Base-by-base conservation (phyloP, 129 eudicot species). In the Centrapalus pauciflorus region DNA sequence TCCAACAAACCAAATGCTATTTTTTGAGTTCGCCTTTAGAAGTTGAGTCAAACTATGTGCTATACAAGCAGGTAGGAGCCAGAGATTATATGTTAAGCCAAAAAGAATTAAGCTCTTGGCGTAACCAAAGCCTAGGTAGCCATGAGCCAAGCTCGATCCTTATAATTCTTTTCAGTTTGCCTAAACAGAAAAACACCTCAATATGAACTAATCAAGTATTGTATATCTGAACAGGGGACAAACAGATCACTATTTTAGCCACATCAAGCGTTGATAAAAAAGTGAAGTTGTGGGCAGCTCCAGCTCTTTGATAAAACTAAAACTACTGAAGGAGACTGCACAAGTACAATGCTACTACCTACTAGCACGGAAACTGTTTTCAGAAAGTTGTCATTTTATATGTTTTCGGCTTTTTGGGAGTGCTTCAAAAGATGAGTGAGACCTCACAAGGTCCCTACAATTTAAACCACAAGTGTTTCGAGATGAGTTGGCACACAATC, bases 261-360 rank as follows among this genome's bases (percentile, higher is more conserved):
- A 85, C 96, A 19, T 56, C 92, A 55, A 75, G 98, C 69, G 73
- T 72, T 7, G 98, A 93, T 84, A 93, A 93, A 87, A 93, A 93
- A 79, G 96, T 93, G 58, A 93, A 93, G 81, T 72, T 93, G 68
- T 93, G 98, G 98, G 81, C 83, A 27, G 85, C 96, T 17, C 98
- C 98, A 56, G 17, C 85, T 2, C 64, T 67, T 48, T 57, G 33
- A 75, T 49, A 73, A 62, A n/a, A n/a, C n/a, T n/a, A n/a, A n/a
- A n/a, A 52, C 29, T 76, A 21, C 66, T 4, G 76, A 61, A 60
- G 59, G 43, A 55, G 67, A 61, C 65, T 55, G 27, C 59, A 3
- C 57, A 49, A 69, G 24, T 54, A 62, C 50, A 54, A 41, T 55
- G 50, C 33, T 25, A 4, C n/a, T 27, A 70, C 33, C 67, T 29